Percentiles rank a stretch among this genome's conserved stretches.
Evolutionary conservation across 2,329 filamentous ascomycete species (phyloP).

Genomic region (Cladosporium sp.): DNA sequence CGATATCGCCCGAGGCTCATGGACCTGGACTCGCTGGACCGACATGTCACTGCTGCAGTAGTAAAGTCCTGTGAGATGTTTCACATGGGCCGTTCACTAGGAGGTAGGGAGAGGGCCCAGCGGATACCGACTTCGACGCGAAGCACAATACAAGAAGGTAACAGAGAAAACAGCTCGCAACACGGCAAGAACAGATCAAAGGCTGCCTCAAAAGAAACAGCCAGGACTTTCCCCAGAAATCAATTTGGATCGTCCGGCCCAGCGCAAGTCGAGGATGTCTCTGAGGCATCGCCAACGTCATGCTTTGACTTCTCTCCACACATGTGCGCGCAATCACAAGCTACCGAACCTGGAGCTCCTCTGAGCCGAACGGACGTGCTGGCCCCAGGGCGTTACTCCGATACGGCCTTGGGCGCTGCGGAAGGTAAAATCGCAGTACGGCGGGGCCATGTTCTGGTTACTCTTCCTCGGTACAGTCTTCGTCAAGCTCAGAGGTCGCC

Average conservation of each 20-base stretch:
- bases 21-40: no score
- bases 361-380: slow-evolving; percentile 10
- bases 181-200: no score
- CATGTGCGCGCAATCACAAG: slow-evolving; percentile 7
- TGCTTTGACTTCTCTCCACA: background rate
- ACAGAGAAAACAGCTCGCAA: no score
- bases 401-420: slow-evolving; percentile 11
- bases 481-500: slow-evolving; percentile 2
- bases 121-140: no score
- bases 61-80: no score
- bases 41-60: no score
- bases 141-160: no score
- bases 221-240: background rate
- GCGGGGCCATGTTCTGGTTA: slow-evolving; percentile 2
- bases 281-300: background rate
- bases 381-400: slow-evolving; percentile 3
- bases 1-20: background rate
- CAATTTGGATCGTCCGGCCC: background rate
- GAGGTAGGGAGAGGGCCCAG: no score
- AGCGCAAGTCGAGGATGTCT: slow-evolving; percentile 3
- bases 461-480: slow-evolving; percentile 9
- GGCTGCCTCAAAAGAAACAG: no score
- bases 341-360: slow-evolving; percentile 10
- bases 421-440: slow-evolving; percentile 3
- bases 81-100: no score